Evolutionary conservation across 345 rosid genomes (phyloP).

Genomic region (Linum usitatissimum): DNA sequence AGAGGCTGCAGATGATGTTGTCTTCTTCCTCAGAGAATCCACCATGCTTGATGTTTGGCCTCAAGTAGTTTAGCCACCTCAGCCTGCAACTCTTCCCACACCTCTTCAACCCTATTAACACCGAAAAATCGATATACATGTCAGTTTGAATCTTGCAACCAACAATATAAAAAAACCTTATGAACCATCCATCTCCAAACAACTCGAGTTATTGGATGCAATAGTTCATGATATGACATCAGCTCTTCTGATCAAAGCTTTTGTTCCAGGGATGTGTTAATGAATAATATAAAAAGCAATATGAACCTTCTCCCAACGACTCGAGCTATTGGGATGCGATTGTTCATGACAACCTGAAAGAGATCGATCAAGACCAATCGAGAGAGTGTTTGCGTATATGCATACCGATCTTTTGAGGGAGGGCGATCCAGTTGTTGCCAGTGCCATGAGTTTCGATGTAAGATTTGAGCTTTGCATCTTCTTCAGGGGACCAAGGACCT

Average conservation of each 20-base stretch:
- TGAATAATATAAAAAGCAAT: no score
- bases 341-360: not conserved
- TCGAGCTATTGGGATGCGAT: no score
- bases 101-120: conserved; percentile 63
- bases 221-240: no score
- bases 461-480: conserved; percentile 84
- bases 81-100: conserved; percentile 97
- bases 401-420: conserved; percentile 90
- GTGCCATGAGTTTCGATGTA: conserved; percentile 73
- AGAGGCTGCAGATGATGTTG: conserved; percentile 90
- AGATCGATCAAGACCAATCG: not conserved
- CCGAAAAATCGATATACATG: no score
- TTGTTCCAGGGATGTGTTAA: no score
- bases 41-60: conserved; percentile 95
- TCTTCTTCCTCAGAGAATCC: conserved; percentile 98
- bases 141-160: no score
- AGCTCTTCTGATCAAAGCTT: no score
- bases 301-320: not conserved
- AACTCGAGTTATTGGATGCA: no score
- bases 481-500: conserved; percentile 99
- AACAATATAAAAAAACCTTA: no score
- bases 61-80: conserved; percentile 91
- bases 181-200: no score
- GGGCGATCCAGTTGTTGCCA: conserved; percentile 97
- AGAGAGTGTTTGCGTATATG: not conserved